phyloP scores from a whole-genome alignment of 176 grass and related monocot genomes.

The Eleusine indica region DNA sequence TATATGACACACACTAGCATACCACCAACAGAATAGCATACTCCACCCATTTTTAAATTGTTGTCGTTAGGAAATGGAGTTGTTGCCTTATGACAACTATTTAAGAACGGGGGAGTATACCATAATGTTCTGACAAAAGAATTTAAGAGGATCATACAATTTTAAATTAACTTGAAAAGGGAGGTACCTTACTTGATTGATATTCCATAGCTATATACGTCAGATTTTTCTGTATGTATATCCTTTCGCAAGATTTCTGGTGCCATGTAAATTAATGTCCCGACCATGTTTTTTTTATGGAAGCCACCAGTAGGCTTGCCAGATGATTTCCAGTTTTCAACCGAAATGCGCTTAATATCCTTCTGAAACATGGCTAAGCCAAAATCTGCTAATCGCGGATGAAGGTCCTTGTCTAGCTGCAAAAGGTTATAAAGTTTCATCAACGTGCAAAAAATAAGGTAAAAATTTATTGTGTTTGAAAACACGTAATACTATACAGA shows the following conservation, averaged over 20 bases:
- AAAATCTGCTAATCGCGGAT: constrained; percentile 87
- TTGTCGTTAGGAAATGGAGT: too few relatives aligned
- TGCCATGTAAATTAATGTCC: constrained; percentile 98
- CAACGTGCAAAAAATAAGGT: background rate
- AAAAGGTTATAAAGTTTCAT: constrained; percentile 34
- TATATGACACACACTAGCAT: background rate
- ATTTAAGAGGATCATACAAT: background rate
- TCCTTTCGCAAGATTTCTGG: constrained; percentile 97
- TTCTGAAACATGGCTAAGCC: constrained; percentile 90
- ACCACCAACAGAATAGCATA: constrained; percentile 14
- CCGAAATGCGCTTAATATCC: constrained; percentile 89
- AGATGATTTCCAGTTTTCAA: constrained; percentile 90
- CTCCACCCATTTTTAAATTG: too few relatives aligned
- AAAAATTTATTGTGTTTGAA: constrained; percentile 4
- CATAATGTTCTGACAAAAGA: constrained; percentile 6
- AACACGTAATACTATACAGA: constrained; percentile 7
- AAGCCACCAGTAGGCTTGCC: constrained; percentile 98
- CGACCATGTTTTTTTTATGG: constrained; percentile 97
- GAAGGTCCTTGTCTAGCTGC: constrained; percentile 78
- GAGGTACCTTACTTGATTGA: constrained; percentile 84
- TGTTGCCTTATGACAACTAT: too few relatives aligned
- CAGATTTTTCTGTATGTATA: constrained; percentile 91
- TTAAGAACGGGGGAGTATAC: background rate
- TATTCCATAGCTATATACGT: constrained; percentile 95
- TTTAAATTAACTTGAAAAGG: constrained; percentile 31